phyloP scores from a whole-genome alignment of 805 yeast species.

The Osmozyma mogii region DNA sequence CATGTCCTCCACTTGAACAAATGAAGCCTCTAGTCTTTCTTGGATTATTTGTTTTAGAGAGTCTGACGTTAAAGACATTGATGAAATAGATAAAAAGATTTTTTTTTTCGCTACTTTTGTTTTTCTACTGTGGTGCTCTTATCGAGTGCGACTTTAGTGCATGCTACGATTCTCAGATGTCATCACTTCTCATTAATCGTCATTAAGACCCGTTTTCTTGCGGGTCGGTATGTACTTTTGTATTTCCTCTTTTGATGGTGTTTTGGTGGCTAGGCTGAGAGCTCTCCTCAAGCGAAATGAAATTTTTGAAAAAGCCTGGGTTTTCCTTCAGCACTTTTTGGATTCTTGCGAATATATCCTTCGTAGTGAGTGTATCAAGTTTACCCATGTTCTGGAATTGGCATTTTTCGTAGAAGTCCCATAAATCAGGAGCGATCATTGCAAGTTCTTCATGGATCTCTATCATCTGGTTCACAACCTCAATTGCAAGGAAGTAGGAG shows the following conservation, averaged over 20 bases:
- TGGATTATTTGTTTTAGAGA: slow-evolving; percentile 42
- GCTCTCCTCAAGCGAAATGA: background rate
- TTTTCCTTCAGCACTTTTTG: slow-evolving; percentile 26
- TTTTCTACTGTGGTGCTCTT: background rate
- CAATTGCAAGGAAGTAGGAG: slow-evolving; percentile 81
- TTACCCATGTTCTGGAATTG: slow-evolving; percentile 25
- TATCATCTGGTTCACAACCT: slow-evolving; percentile 77
- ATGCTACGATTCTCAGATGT: too few relatives aligned
- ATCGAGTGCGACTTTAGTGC: background rate
- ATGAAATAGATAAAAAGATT: slow-evolving; percentile 1
- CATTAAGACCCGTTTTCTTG: background rate
- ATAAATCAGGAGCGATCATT: slow-evolving; percentile 62
- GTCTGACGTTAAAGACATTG: slow-evolving; percentile 31
- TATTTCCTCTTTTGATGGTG: slow-evolving; percentile 8
- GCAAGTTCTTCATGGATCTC: slow-evolving; percentile 74
- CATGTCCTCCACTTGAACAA: slow-evolving; percentile 66
- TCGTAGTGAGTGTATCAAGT: slow-evolving; percentile 18
- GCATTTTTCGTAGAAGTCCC: slow-evolving; percentile 40
- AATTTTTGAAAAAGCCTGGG: slow-evolving; percentile 21
- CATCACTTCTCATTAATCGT: background rate
- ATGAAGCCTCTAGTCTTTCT: slow-evolving; percentile 48
- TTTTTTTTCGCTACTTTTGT: slow-evolving; percentile 2
- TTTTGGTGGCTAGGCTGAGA: slow-evolving; percentile 7
- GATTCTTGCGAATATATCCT: slow-evolving; percentile 28
- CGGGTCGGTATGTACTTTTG: slow-evolving; percentile 5